These are phyloP conservation scores for Luffa acutangula DNA, from an alignment of 306 rosid genomes.

Conservation along the genomic window DNA sequence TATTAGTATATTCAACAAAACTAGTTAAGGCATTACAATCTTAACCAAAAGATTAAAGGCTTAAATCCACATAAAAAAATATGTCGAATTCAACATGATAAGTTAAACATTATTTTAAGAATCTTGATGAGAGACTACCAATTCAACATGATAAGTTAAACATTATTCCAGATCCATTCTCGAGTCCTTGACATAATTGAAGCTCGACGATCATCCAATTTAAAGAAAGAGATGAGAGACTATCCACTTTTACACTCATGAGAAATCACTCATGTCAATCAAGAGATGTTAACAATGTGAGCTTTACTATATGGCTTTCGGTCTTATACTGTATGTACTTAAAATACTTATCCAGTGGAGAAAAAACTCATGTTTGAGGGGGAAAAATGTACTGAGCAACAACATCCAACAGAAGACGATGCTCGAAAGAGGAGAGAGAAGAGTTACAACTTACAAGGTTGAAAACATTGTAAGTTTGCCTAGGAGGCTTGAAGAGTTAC, in stretches of 20 bases:
- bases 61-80: too few relatives aligned
- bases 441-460: too few relatives aligned
- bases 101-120: too few relatives aligned
- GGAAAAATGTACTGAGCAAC: neutral
- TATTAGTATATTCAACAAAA: too few relatives aligned
- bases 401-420: neutral
- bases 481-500: too few relatives aligned
- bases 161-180: neutral
- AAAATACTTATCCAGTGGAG: neutral
- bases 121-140: too few relatives aligned
- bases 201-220: neutral
- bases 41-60: too few relatives aligned
- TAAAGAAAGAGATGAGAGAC: neutral
- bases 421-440: neutral
- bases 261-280: neutral
- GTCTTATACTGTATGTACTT: neutral
- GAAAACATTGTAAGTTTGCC: too few relatives aligned
- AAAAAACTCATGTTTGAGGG: neutral
- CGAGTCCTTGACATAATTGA: neutral
- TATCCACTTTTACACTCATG: neutral
- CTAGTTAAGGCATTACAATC: too few relatives aligned
- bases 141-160: too few relatives aligned
- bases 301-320: neutral
- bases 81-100: too few relatives aligned
- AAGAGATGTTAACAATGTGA: neutral